Evolutionary conservation across 2,329 filamentous ascomycete genomes (phyloP), one percentile per base, ranked within the genome.

Genomic region (Aspergillus vadensis): DNA sequence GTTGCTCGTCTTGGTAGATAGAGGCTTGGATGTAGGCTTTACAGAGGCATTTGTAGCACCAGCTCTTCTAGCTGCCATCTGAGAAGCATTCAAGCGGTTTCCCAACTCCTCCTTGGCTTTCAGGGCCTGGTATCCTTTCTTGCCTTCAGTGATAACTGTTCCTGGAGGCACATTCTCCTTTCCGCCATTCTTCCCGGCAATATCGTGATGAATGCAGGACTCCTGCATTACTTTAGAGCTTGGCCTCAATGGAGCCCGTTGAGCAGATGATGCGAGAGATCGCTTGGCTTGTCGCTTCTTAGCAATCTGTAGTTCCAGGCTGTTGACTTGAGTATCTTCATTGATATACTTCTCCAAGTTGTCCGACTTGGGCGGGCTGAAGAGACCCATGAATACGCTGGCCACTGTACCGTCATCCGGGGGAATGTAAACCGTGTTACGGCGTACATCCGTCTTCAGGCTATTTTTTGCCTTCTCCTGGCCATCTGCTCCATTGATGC

Each of bases 101-200:
- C 38, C 53, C 65, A 63, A 43, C 65, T 67, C 8, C 70, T 65
- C 57, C 73, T 74, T 55, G 47, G 21, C 43, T 49, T 59, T 69
- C 56, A 49, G 56, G 48, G 39, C 62, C 36, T 48, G 59, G 55
- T 39, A 58, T 52, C 57, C 39, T 32, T 69, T 70, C 1, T 71
- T 69, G 50, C 65, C 51, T 10, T 62, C 57, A 38, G 57, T 39
- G 14, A 66, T 21, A 12, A 68, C 30, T 32, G 64, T 55, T 4
- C 80, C 81, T 1, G 85, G 86, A 14, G 85, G 85, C 5, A 87
- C 68, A 63, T 88, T 89, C 70, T 88, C 86, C 66, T 89, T 89
- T 5, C 86, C 86, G 4, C 80, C 80, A 36, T 83, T 83, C 52
- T 79, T 79, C 23, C 85, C 85, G 60, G 76, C 67, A n/a, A 82